Evolutionary conservation across 2,329 filamentous ascomycete genomes (phyloP).

Genomic region (Ceratocystis ficicola): DNA sequence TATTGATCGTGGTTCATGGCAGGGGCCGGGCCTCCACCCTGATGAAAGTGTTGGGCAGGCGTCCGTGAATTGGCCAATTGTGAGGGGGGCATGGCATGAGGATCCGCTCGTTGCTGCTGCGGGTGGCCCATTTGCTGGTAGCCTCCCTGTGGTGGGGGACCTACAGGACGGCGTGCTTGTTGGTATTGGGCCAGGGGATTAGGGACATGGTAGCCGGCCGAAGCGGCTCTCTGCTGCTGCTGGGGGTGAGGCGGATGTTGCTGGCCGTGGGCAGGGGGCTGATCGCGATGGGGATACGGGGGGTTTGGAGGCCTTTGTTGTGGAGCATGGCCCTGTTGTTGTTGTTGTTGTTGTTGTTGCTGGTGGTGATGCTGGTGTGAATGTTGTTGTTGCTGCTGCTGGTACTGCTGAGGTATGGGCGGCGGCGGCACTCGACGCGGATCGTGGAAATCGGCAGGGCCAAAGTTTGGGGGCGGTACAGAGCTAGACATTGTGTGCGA

Average conservation of each 20-base stretch:
- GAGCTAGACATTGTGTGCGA: slow-evolving; percentile 92
- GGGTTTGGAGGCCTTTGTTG: slow-evolving; percentile 10
- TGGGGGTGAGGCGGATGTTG: slow-evolving; percentile 15
- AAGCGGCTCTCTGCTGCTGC: slow-evolving; percentile 41
- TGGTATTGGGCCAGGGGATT: slow-evolving; percentile 37
- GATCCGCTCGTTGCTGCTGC: slow-evolving; percentile 38
- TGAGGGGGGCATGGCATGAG: slow-evolving; percentile 39
- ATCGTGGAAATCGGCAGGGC: slow-evolving; percentile 35
- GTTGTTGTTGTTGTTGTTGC: not conserved
- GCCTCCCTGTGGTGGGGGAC: slow-evolving; percentile 35
- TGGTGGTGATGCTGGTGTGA: slow-evolving; percentile 12
- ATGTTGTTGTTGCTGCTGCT: slow-evolving; percentile 30
- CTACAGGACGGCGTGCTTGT: slow-evolving; percentile 30
- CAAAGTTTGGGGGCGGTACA: slow-evolving; percentile 42
- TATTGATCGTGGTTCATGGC: slow-evolving; percentile 76
- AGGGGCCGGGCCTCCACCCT: slow-evolving; percentile 47
- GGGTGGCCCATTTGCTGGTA: slow-evolving; percentile 17
- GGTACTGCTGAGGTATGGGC: slow-evolving; percentile 28
- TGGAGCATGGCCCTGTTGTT: not conserved
- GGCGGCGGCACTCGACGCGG: slow-evolving; percentile 31
- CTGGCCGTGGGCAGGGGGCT: slow-evolving; percentile 6
- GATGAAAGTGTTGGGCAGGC: slow-evolving; percentile 46
- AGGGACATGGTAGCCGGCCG: slow-evolving; percentile 37
- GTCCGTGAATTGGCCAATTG: slow-evolving; percentile 29
- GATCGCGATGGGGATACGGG: slow-evolving; percentile 9